Conservation (phyloP, 805 yeast species). For the Ogataea populi-albae region DNA sequence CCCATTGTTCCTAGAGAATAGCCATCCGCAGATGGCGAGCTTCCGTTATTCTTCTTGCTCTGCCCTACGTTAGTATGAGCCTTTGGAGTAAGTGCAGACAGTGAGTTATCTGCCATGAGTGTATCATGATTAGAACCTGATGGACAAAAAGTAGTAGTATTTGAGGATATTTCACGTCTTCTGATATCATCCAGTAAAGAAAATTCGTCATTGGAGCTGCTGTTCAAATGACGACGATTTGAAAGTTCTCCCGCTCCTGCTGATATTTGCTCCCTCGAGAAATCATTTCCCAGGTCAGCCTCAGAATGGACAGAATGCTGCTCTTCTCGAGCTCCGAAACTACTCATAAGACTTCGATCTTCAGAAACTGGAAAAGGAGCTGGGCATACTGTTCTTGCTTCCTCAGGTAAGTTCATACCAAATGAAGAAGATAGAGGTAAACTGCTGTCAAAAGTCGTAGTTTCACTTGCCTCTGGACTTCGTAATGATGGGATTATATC, state of each 20-base stretch:
- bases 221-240: too few species aligned
- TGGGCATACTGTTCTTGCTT: not conserved
- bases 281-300: not conserved
- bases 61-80: not conserved
- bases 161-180: constrained; percentile 25
- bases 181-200: constrained; percentile 3
- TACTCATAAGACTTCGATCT: not conserved
- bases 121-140: constrained; percentile 43
- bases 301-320: not conserved
- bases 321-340: not conserved
- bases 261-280: not conserved
- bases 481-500: too few species aligned
- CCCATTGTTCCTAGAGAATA: not conserved
- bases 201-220: not conserved
- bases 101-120: not conserved
- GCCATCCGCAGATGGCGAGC: not conserved
- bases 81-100: constrained; percentile 2
- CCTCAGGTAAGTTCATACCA: not conserved
- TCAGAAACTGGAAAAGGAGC: not conserved
- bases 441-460: not conserved
- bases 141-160: constrained; percentile 38
- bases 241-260: not conserved
- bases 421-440: not conserved
- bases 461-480: not conserved
- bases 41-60: not conserved